phyloP scores from a whole-genome alignment of 495 filamentous ascomycete genomes.

The Podospora australis region DNA sequence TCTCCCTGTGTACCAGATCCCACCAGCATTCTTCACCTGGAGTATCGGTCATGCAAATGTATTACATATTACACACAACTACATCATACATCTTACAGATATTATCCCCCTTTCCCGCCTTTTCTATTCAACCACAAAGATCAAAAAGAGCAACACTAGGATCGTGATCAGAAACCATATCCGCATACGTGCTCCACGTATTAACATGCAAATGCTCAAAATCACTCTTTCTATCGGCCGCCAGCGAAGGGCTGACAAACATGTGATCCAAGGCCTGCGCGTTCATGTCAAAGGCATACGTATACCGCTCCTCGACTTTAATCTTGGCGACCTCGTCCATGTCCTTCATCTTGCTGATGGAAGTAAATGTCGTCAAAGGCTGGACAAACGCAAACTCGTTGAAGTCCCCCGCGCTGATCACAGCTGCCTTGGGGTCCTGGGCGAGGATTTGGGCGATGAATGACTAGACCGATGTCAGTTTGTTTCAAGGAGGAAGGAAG shows the following conservation, averaged over 20 bases:
- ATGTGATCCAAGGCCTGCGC: constrained; percentile 55
- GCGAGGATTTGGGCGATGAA: constrained; percentile 39
- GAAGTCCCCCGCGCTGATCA: constrained; percentile 53
- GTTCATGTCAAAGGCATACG: constrained; percentile 39
- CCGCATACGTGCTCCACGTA: constrained; percentile 46
- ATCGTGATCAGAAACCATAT: constrained; percentile 52
- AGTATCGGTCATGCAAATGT: too few relatives aligned
- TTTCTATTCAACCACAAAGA: constrained; percentile 35
- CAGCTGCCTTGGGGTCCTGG: constrained; percentile 32
- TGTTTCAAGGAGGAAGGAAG: background rate
- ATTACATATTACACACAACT: too few relatives aligned
- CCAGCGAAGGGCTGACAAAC: constrained; percentile 43
- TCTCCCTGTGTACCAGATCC: too few relatives aligned
- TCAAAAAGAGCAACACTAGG: constrained; percentile 50
- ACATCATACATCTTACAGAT: background rate
- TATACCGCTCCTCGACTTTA: constrained; percentile 48
- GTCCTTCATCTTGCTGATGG: constrained; percentile 40
- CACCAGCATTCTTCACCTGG: too few relatives aligned
- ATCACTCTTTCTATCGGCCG: constrained; percentile 15
- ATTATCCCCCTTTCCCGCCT: background rate
- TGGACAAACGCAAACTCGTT: constrained; percentile 56
- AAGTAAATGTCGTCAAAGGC: constrained; percentile 41
- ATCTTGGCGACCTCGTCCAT: constrained; percentile 46
- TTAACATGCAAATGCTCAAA: constrained; percentile 60
- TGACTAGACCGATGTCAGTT: constrained; percentile 5